Evolutionary conservation across 2,329 filamentous ascomycete species (phyloP).

Genomic region (Aureobasidium sp.): DNA sequence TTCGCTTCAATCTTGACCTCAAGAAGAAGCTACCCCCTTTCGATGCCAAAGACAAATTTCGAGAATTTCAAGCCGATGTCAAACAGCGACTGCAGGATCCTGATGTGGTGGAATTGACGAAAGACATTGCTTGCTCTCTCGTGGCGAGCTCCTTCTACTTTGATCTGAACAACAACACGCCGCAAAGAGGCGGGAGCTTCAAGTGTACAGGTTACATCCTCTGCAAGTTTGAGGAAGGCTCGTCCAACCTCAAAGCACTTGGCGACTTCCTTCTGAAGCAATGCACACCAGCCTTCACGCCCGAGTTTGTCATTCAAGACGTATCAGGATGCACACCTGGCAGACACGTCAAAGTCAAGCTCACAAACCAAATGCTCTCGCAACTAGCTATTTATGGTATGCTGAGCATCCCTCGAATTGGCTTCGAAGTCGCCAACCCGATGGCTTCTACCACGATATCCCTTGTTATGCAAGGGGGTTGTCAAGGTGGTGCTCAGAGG

Average conservation of each 20-base stretch:
- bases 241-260: neutral
- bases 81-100: constrained; percentile 22
- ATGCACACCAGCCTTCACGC: neutral
- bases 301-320: neutral
- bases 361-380: neutral
- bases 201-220: neutral
- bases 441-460: neutral
- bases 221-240: constrained; percentile 3
- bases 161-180: constrained; percentile 12
- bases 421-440: neutral
- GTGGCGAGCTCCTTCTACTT: constrained; percentile 32
- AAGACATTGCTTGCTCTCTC: constrained; percentile 26
- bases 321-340: neutral
- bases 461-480: neutral
- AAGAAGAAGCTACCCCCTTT: constrained; percentile 20
- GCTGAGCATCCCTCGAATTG: neutral
- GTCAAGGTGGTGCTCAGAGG: neutral
- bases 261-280: neutral
- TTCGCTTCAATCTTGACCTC: constrained; percentile 28
- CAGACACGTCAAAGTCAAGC: neutral
- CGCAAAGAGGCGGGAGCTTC: neutral
- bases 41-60: constrained; percentile 28
- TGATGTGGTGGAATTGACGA: constrained; percentile 22
- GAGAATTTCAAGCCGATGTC: constrained; percentile 24
- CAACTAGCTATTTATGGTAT: neutral